These are phyloP conservation scores for Pulveroboletus frians DNA, from an alignment of 768 basidiomycete species.

Conservation along the genomic window DNA sequence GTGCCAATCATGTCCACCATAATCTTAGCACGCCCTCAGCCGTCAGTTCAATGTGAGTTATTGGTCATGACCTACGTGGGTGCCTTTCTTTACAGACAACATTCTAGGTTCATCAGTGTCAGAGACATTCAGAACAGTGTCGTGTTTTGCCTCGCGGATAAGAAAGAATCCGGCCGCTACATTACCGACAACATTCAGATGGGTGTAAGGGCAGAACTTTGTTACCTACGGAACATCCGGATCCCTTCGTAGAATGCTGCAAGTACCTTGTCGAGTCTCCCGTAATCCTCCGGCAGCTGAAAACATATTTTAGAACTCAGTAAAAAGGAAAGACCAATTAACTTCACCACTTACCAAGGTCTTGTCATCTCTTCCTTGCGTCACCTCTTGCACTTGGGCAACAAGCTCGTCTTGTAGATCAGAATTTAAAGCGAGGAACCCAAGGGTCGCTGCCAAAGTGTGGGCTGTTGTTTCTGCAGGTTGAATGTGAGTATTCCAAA, in stretches of 20 bases:
- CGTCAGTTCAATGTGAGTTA: neutral
- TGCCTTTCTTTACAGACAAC: conserved; percentile 22
- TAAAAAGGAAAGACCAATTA: neutral
- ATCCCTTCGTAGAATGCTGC: conserved; percentile 29
- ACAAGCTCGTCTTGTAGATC: conserved; percentile 31
- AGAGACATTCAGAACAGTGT: conserved; percentile 21
- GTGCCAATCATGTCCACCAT: conserved; percentile 29
- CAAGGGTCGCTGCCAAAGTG: conserved; percentile 31
- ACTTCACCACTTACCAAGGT: conserved; percentile 11
- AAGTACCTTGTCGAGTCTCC: conserved; percentile 28
- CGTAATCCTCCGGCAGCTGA: conserved; percentile 23
- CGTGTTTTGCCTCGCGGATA: conserved; percentile 27
- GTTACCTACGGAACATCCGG: conserved; percentile 31
- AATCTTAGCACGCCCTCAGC: conserved; percentile 11
- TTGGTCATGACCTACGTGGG: conserved; percentile 9
- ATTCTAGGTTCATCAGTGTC: conserved; percentile 13
- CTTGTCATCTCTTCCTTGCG: conserved; percentile 14
- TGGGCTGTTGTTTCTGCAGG: conserved; percentile 32
- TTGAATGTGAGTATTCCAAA: neutral
- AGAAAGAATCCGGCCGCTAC: conserved; percentile 29
- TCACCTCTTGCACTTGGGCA: conserved; percentile 26
- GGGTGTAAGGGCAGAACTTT: neutral
- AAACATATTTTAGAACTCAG: too few relatives aligned
- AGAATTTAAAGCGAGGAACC: conserved; percentile 26
- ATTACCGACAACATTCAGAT: neutral